Conservation (phyloP, 768 basidiomycete species). For the Auricularia cornea region DNA sequence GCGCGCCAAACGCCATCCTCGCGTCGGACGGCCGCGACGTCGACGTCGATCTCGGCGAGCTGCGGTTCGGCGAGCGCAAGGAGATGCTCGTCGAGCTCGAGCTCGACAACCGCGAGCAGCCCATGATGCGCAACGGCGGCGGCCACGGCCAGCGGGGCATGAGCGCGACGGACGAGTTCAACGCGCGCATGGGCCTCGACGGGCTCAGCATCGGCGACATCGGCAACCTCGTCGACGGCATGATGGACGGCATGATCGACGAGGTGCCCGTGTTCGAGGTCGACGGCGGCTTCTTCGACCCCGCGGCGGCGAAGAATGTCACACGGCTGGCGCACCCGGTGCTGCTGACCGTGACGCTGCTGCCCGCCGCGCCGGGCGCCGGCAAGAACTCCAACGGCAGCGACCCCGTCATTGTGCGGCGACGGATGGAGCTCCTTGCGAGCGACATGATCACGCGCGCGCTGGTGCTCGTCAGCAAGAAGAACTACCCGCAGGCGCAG, state of each 20-base stretch:
- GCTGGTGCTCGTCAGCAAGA: slow-evolving; percentile 82
- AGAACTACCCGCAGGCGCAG: slow-evolving; percentile 85
- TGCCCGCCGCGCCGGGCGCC: slow-evolving; percentile 43
- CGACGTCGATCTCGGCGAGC: slow-evolving; percentile 89
- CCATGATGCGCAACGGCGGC: slow-evolving; percentile 8
- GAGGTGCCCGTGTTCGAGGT: slow-evolving; percentile 96
- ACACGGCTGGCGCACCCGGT: slow-evolving; percentile 88
- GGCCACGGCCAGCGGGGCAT: slow-evolving; percentile 26
- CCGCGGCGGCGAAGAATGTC: slow-evolving; percentile 71
- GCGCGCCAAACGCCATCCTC: slow-evolving; percentile 79
- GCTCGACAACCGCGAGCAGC: slow-evolving; percentile 55
- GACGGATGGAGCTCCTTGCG: slow-evolving; percentile 93
- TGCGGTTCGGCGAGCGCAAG: slow-evolving; percentile 92
- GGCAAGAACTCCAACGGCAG: slow-evolving; percentile 29
- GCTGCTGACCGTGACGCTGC: slow-evolving; percentile 85
- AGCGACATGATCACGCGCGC: slow-evolving; percentile 97
- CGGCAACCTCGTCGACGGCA: slow-evolving; percentile 72
- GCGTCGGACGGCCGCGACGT: slow-evolving; percentile 90
- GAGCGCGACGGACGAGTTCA: slow-evolving; percentile 27
- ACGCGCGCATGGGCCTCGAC: slow-evolving; percentile 16
- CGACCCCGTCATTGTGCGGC: slow-evolving; percentile 84
- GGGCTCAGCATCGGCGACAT: slow-evolving; percentile 58
- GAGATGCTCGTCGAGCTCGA: slow-evolving; percentile 98
- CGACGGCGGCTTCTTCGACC: slow-evolving; percentile 92
- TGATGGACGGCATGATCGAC: slow-evolving; percentile 96